Evolutionary conservation across 1,284 basidiomycete genomes (phyloP).

Genomic region (Fomitopsis palustris): DNA sequence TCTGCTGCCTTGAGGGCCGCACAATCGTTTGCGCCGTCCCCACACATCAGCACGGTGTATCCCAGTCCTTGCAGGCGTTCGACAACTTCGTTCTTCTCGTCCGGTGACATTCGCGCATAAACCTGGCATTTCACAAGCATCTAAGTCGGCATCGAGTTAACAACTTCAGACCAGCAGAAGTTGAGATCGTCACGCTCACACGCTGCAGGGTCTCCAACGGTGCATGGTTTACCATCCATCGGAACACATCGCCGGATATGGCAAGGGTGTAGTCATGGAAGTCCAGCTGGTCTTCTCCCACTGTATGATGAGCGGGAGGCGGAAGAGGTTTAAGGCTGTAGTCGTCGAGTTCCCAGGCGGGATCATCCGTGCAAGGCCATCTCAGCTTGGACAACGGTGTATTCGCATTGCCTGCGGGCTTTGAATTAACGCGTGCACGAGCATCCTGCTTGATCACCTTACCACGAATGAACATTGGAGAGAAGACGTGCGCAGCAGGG

Average conservation of each 20-base stretch:
- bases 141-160: conserved; percentile 36
- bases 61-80: conserved; percentile 91
- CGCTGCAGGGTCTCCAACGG: conserved; percentile 91
- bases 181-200: conserved; percentile 43
- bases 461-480: conserved; percentile 81
- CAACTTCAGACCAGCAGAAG: background rate
- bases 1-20: conserved; percentile 98
- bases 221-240: conserved; percentile 97
- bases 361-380: conserved; percentile 94
- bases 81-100: conserved; percentile 99
- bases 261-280: conserved; percentile 92
- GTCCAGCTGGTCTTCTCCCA: conserved; percentile 66
- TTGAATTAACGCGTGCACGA: background rate
- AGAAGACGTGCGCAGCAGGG: conserved; percentile 89
- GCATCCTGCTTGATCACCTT: conserved; percentile 10
- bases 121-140: conserved; percentile 99
- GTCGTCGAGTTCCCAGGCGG: conserved; percentile 80
- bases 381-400: conserved; percentile 71
- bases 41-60: conserved; percentile 97
- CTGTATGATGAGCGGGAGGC: conserved; percentile 60
- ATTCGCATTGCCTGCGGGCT: conserved; percentile 51
- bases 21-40: conserved; percentile 98
- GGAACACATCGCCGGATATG: conserved; percentile 95
- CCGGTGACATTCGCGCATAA: conserved; percentile 98
- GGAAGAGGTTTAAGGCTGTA: conserved; percentile 83